Evolutionary conservation across 768 basidiomycete species (phyloP), one percentile per base, ranked within the genome.

Genomic region (Russula earlei): DNA sequence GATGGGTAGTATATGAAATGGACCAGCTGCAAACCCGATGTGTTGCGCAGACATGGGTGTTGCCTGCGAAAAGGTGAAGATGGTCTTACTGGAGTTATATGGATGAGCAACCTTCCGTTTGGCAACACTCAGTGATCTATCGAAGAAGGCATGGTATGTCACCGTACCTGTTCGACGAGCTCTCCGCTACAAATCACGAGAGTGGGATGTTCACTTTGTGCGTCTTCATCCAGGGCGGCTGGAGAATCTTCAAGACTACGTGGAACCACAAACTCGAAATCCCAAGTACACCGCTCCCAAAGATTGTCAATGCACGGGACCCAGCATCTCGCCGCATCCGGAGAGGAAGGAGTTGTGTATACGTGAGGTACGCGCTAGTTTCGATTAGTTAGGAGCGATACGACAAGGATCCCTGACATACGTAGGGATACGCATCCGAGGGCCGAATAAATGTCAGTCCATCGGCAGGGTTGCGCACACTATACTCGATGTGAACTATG

Each of bases 271-370:
- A 96, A 91, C 69, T 97, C 91, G 55, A 98, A 87, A 65, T 99
- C 96, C 96, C 96, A 99, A 7, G 95, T 94, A 63, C 90, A 96
- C 64, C 91, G 85, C 70, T 96, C 94, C 90, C 92, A 95, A 20
- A 92, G 70, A 63, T 82, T 89, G 69, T 99, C 96, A 19, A 97
- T 70, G 65, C 96, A 99, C 14, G 96, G 96, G n/a, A 97, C 85
- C 96, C 96, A 99, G 64, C 91, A 93, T 65, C 96, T 77, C n/a
- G 95, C 93, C 17, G 91, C 79, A 66, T 94, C 91, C 6, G 92
- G 84, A 8, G 85, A 85, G 0, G 89, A 87, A 1, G 92, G 85
- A 4, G 84, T 86, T 3, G 93, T 91, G 65, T 87, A 98, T 43
- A 87, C 85, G 71, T 98, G 96, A 46, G 95, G 95, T 58, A 93